Evolutionary conservation across 73 alveolate species (phyloP), one percentile per base, ranked within the genome.

Genomic region (Tetrahymena thermophila): DNA sequence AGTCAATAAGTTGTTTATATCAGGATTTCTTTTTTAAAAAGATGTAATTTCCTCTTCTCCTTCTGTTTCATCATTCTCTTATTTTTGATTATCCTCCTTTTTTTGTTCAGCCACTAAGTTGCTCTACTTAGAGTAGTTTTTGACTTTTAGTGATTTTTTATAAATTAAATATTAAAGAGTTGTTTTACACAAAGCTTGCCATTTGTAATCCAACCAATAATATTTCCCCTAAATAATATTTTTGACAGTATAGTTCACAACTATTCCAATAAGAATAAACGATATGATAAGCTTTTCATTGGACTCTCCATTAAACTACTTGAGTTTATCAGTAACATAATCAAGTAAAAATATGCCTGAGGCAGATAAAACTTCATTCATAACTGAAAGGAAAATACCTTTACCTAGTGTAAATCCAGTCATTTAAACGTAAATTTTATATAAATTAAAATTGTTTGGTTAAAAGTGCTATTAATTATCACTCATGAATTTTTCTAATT

Each of bases 11-110:
- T 95, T 95, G 38, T 95, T 95, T 1, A 95, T 94, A 93, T 95
- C 94, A 9, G 97, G 95, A 25, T 71, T 71, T 28, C 37, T 23
- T 34, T 71, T 71, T 71, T 71, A 71, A n/a, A 71, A 71, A 34
- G 89, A 71, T n/a, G 56, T 93, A 89, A 34, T 21, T 56, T 95
- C 97, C 38, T 95, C 97, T 44, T 43, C 94, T 85, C 94, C 97
- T 35, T 95, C 94, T 37, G 84, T 40, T 35, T 85, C 93, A 13
- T 95, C 38, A n/a, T 42, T 43, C 31, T 85, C 38, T 21, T 85
- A 15, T 3, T 34, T 35, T 34, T 42, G 34, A 28, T 17, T 2
- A 11, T 71, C 17, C 35, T 71, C 35, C n/a, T 13, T 71, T 19
- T 23, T 31, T n/a, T 71, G n/a, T 28, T 15, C 89, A 23, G 44